These are phyloP conservation scores for Talaromyces sp. DNA, from an alignment of 2,329 filamentous ascomycete species.

Conservation along the genomic window DNA sequence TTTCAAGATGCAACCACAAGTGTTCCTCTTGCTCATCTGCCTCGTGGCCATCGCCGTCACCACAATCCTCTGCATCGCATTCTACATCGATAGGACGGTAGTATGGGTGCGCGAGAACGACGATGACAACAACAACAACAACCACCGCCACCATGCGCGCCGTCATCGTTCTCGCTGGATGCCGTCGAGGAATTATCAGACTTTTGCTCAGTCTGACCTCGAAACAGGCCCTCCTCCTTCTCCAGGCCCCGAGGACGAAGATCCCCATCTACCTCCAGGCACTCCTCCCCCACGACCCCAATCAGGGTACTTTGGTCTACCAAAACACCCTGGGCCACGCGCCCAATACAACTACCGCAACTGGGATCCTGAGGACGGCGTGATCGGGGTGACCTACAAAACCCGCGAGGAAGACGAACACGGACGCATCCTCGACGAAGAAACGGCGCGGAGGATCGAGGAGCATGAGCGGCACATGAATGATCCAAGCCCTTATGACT, in stretches of 20 bases:
- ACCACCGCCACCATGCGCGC: background rate
- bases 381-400: background rate
- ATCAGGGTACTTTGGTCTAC: background rate
- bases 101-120: background rate
- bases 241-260: background rate
- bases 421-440: conserved; percentile 1
- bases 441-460: background rate
- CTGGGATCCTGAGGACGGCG: background rate
- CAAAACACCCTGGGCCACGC: background rate
- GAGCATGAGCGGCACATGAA: background rate
- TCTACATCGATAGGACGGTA: background rate
- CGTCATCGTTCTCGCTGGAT: background rate
- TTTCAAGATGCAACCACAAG: background rate
- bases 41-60: background rate
- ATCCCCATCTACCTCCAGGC: too few relatives aligned
- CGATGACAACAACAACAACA: background rate
- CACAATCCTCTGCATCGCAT: background rate
- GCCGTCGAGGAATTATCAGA: background rate
- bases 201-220: background rate
- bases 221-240: background rate
- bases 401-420: background rate
- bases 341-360: background rate
- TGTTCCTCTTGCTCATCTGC: background rate
- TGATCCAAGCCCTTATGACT: background rate
- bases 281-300: too few relatives aligned